These are phyloP conservation scores for Oleoguttula mirabilis DNA, from an alignment of 495 filamentous ascomycete genomes.

Conservation along the genomic window DNA sequence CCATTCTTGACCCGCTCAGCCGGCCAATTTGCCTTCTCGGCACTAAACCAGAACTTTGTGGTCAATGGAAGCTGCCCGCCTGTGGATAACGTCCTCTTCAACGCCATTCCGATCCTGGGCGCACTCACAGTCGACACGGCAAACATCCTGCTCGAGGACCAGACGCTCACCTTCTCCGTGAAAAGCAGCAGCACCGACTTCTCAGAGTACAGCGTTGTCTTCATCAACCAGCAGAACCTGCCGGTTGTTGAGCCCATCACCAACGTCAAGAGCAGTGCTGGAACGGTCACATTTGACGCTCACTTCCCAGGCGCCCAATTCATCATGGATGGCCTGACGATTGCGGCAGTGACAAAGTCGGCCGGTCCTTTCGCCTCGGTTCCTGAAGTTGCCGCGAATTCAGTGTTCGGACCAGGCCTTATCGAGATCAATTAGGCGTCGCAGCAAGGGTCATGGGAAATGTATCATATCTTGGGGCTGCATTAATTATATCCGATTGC, in stretches of 20 bases:
- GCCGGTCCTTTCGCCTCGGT: constrained; percentile 4
- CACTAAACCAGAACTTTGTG: constrained; percentile 40
- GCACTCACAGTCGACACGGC: constrained; percentile 10
- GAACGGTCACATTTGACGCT: constrained; percentile 11
- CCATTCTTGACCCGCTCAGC: constrained; percentile 53
- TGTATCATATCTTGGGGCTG: no score
- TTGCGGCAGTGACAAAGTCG: constrained; percentile 12
- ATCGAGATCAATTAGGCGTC: constrained; percentile 24
- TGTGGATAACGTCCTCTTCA: not conserved
- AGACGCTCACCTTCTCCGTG: constrained; percentile 15
- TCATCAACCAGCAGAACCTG: constrained; percentile 21
- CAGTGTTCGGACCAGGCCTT: constrained; percentile 19
- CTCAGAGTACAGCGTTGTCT: constrained; percentile 7
- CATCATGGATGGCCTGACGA: constrained; percentile 17
- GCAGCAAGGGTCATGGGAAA: no score
- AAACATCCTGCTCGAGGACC: constrained; percentile 9
- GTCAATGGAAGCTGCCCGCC: constrained; percentile 42
- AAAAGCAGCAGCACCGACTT: constrained; percentile 7
- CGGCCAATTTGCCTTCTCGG: constrained; percentile 49
- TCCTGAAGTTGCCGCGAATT: constrained; percentile 13
- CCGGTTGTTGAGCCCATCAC: constrained; percentile 7
- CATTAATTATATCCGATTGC: no score
- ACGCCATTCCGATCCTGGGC: constrained; percentile 12
- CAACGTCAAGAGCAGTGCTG: not conserved
- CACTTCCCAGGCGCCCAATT: constrained; percentile 7